phyloP scores from a whole-genome alignment of 257 asterid species.

The Capsicum baccatum region DNA sequence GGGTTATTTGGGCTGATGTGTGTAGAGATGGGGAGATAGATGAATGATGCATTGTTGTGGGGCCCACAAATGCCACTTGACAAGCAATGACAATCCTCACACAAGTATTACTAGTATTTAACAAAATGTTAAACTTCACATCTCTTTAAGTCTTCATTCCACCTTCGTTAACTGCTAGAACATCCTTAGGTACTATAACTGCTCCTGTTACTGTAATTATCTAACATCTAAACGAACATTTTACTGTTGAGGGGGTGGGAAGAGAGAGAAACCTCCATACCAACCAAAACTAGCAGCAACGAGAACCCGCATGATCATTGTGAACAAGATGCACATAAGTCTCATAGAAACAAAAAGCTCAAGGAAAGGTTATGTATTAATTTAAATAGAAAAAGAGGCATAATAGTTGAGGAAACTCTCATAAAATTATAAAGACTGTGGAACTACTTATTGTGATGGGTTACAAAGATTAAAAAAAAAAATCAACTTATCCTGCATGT shows the following conservation, averaged over 20 bases:
- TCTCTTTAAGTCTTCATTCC: conserved; percentile 13
- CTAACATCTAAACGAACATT: background rate
- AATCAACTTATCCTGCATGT: background rate
- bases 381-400: background rate
- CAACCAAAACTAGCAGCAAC: background rate
- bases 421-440: background rate
- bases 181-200: background rate
- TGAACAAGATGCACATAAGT: background rate
- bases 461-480: background rate
- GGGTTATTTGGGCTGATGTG: background rate
- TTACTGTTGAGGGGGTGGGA: background rate
- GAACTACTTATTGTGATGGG: background rate
- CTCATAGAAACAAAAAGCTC: background rate
- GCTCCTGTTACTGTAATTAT: conserved; percentile 13
- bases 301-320: background rate
- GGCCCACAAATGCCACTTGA: conserved; percentile 11
- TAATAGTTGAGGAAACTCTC: background rate
- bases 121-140: background rate
- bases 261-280: conserved; percentile 4
- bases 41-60: conserved; percentile 13
- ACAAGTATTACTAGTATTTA: background rate
- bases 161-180: background rate
- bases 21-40: background rate
- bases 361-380: background rate
- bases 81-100: conserved; percentile 13